A percentile compares a stretch with the other conserved stretches of the same genome.
These are phyloP conservation scores for Heliamphora exappendiculata DNA, from an alignment of 148 eudicot species.

Conservation along the genomic window DNA sequence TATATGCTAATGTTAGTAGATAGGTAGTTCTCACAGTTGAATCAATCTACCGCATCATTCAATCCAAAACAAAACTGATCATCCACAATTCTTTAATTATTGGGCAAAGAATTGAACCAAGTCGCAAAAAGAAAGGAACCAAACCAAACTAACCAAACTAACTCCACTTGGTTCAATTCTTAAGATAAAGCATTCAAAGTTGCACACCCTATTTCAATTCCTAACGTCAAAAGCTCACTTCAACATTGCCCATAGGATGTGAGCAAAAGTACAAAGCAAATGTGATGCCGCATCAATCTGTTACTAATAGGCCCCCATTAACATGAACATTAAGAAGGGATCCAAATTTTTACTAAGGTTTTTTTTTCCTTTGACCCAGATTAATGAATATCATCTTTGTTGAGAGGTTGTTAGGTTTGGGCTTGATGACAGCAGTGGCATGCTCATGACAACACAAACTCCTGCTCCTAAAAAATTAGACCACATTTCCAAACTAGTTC, in stretches of 20 bases:
- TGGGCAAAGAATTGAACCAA: background rate
- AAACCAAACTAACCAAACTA: background rate
- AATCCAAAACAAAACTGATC: background rate
- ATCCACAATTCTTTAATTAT: background rate
- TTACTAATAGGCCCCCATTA: background rate
- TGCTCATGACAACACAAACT: background rate
- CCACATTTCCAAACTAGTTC: background rate
- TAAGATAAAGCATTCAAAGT: background rate
- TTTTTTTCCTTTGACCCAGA: background rate
- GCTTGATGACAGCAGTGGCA: background rate
- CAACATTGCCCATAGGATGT: background rate
- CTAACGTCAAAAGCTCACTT: background rate
- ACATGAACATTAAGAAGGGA: background rate
- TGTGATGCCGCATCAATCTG: background rate
- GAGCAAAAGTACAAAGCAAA: background rate
- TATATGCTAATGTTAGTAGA: no score
- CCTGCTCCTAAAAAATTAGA: background rate
- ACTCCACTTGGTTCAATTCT: background rate
- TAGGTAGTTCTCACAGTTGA: no score
- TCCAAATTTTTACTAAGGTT: background rate
- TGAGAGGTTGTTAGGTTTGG: background rate
- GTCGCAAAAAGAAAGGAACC: slow-evolving; percentile 1
- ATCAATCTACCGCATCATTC: background rate
- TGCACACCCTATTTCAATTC: background rate
- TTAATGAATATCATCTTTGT: background rate